phyloP scores from a whole-genome alignment of 1,284 basidiomycete genomes.

The Omphalotus olearius region DNA sequence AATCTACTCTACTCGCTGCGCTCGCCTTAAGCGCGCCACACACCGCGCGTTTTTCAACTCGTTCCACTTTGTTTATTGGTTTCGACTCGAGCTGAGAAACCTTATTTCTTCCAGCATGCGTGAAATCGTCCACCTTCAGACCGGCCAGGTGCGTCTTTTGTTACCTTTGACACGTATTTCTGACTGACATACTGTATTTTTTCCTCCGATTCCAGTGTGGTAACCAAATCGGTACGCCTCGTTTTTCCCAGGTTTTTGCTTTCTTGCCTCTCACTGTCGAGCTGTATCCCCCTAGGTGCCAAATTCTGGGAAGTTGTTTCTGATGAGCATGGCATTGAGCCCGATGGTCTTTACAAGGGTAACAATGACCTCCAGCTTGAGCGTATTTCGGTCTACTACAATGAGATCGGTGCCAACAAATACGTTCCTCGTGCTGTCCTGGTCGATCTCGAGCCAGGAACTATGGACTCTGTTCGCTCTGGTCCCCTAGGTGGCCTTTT shows the following conservation, averaged over 20 bases:
- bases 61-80: constrained; percentile 8
- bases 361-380: constrained; percentile 95
- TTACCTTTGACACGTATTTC: constrained; percentile 13
- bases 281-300: constrained; percentile 55
- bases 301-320: constrained; percentile 99
- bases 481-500: constrained; percentile 84
- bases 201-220: constrained; percentile 64
- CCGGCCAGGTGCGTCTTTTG: constrained; percentile 74
- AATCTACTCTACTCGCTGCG: constrained; percentile 1
- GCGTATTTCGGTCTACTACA: constrained; percentile 96
- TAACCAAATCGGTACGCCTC: constrained; percentile 85
- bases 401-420: constrained; percentile 87
- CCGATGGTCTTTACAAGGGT: constrained; percentile 91
- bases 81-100: constrained; percentile 15
- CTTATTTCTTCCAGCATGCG: constrained; percentile 65
- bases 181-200: constrained; percentile 14
- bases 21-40: constrained; percentile 8
- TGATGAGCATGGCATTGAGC: constrained; percentile 95
- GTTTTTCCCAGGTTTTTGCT: constrained; percentile 15
- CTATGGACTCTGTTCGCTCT: constrained; percentile 92
- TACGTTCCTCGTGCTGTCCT: constrained; percentile 96
- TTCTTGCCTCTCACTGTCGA: constrained; percentile 12
- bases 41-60: constrained; percentile 1
- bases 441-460: constrained; percentile 94
- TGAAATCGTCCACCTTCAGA: constrained; percentile 97